Evolutionary conservation across 2,329 filamentous ascomycete species (phyloP), one percentile per base, ranked within the genome.

Genomic region (Teratosphaeria gauchensis): DNA sequence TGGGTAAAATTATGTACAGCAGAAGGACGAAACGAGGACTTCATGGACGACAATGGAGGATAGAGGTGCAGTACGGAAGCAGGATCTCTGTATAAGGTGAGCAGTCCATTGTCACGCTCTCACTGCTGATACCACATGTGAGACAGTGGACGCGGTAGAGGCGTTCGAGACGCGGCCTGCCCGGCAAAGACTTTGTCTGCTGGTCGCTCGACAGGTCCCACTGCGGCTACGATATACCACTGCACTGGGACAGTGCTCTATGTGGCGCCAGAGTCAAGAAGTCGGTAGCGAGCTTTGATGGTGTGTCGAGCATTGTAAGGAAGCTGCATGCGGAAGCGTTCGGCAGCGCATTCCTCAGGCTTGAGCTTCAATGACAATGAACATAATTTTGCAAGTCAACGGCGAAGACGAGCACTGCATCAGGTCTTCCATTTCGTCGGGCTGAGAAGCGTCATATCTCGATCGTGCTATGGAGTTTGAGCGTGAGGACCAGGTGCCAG

Each of bases 221-320:
- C 38, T 38, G 61, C 60, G 62, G 58, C 56, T 56, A 54, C 33
- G 56, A 16, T 57, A 48, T 55, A 56, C 16, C 21, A 16, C 24
- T 51, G 54, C 54, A 51, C 38, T 31, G 31, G 54, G 54, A 48
- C 55, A 21, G 19, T 14, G 61, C 32, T 55, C 54, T 30, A 57
- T 46, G 53, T 14, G 42, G 48, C 54, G 21, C 21, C 12, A 51
- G 56, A 55, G 53, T 56, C 52, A 56, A 58, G 57, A 60, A 65
- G 59, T 65, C 56, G 64, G 63, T 68, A 66, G 62, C 63, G 66
- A 69, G 60, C 55, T 62, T 61, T 62, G 62, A 62, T 59, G 61
- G 56, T 62, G 62, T 55, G 31, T 53, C 4, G 19, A 51, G 19
- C 62, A 65, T 65, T 65, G 62, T 64, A 38, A 28, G 56, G 58